Conservation (phyloP, 768 basidiomycete genomes). For the Suillus hirtellus region DNA sequence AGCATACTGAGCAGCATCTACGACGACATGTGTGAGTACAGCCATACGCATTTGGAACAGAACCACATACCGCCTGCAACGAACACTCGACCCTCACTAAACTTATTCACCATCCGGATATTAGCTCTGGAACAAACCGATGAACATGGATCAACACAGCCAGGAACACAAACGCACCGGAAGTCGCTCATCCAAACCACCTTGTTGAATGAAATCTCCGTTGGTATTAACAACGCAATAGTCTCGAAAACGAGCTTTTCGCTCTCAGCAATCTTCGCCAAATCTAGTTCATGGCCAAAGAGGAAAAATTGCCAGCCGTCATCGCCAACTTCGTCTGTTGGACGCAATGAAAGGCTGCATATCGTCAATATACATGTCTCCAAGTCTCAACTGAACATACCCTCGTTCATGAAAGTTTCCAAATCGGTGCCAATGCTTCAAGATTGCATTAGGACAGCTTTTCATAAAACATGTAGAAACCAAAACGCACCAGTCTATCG, state of each 20-base stretch:
- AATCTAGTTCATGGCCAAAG: slow-evolving; percentile 27
- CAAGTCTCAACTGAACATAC: not conserved
- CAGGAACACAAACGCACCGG: slow-evolving; percentile 17
- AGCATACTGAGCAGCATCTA: slow-evolving; percentile 29
- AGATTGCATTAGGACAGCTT: not conserved
- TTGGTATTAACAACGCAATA: slow-evolving; percentile 20
- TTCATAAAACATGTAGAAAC: not conserved
- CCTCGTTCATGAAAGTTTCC: slow-evolving; percentile 29
- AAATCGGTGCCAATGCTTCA: slow-evolving; percentile 51
- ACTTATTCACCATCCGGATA: slow-evolving; percentile 18
- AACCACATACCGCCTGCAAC: slow-evolving; percentile 14
- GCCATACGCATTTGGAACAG: not conserved
- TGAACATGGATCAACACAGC: not conserved
- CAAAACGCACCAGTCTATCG: slow-evolving; percentile 35
- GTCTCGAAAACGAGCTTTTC: slow-evolving; percentile 21
- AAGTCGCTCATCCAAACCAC: slow-evolving; percentile 25
- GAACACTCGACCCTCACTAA: slow-evolving; percentile 18
- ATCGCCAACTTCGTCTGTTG: slow-evolving; percentile 31
- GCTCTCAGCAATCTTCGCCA: slow-evolving; percentile 16
- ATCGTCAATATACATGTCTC: not conserved
- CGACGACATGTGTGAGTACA: no score
- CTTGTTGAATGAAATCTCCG: slow-evolving; percentile 30
- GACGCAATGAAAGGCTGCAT: slow-evolving; percentile 35
- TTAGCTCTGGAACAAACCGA: slow-evolving; percentile 11
- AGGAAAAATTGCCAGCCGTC: slow-evolving; percentile 34